Percentiles rank a stretch among this genome's conserved stretches.
phyloP scores from a whole-genome alignment of 148 eudicot genomes.

The Salicornia ramosissima region DNA sequence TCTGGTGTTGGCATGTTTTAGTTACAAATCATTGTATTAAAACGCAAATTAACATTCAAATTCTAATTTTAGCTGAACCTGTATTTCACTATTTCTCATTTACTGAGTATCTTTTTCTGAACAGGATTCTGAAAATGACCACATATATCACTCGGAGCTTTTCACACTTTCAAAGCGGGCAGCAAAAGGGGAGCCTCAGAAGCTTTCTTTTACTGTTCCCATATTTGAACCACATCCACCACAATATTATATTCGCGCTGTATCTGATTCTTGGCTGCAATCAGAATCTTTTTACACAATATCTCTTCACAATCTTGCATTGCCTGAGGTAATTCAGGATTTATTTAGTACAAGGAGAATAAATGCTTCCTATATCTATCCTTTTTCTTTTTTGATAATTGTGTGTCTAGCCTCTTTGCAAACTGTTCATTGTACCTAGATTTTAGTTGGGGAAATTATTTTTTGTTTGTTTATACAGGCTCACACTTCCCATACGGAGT shows the following conservation, averaged over 20 bases:
- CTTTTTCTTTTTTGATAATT: not conserved
- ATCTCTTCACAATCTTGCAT: slow-evolving; percentile 82
- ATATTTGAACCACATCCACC: slow-evolving; percentile 99
- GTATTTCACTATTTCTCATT: too few relatives aligned
- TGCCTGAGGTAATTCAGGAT: slow-evolving; percentile 69
- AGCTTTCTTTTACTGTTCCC: slow-evolving; percentile 91
- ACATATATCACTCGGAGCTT: slow-evolving; percentile 93
- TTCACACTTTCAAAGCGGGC: slow-evolving; percentile 76
- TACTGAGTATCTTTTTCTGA: not conserved
- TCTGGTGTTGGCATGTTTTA: not conserved
- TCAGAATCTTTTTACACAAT: slow-evolving; percentile 85
- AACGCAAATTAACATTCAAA: not conserved
- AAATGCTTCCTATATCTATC: not conserved
- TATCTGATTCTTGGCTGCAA: slow-evolving; percentile 95
- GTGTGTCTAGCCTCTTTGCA: not conserved
- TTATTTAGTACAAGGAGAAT: not conserved
- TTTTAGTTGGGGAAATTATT: not conserved
- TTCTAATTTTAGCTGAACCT: slow-evolving; percentile 1
- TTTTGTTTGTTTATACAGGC: slow-evolving; percentile 43
- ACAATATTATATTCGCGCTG: slow-evolving; percentile 90
- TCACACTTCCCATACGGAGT: slow-evolving; percentile 83
- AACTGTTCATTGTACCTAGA: not conserved
- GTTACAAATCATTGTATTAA: not conserved
- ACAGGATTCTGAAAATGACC: slow-evolving; percentile 96
- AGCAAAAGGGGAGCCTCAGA: slow-evolving; percentile 86